phyloP scores from a whole-genome alignment of 768 basidiomycete genomes.

The Gymnopilus junonius region DNA sequence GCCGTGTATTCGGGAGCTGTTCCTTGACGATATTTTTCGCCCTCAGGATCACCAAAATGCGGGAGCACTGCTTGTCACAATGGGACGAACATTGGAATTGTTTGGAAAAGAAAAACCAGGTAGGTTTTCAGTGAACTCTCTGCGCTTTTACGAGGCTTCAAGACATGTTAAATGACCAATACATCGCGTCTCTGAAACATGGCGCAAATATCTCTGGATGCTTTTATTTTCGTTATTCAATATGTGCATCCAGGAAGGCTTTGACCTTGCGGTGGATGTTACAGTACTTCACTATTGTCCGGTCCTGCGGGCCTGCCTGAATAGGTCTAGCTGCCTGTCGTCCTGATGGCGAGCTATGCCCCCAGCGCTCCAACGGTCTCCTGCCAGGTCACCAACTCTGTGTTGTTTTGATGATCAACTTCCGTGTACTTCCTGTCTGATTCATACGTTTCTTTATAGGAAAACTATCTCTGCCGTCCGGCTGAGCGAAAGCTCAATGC shows the following conservation, averaged over 20 bases:
- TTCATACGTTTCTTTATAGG: conserved; percentile 46
- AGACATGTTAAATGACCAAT: neutral
- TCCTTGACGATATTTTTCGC: neutral
- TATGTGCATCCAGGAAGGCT: too few relatives aligned
- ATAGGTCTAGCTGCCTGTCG: too few relatives aligned
- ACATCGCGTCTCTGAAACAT: neutral
- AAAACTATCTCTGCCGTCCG: conserved; percentile 88
- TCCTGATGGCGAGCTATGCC: too few relatives aligned
- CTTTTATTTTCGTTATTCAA: too few relatives aligned
- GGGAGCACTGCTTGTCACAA: conserved; percentile 85
- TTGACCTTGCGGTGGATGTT: too few relatives aligned
- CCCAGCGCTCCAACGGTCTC: too few relatives aligned
- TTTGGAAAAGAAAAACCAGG: conserved; percentile 94
- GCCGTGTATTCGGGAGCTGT: neutral
- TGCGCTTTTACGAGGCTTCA: neutral
- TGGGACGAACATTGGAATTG: conserved; percentile 96
- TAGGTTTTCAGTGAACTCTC: conserved; percentile 35
- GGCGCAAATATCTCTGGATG: neutral
- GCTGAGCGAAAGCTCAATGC: conserved; percentile 87
- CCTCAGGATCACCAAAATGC: conserved; percentile 86
- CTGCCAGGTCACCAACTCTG: too few relatives aligned
- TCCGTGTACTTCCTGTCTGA: neutral
- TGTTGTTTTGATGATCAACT: too few relatives aligned
- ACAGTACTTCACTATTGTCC: too few relatives aligned
- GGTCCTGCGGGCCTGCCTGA: too few relatives aligned